A percentile compares a stretch with the other conserved stretches of the same genome.
phyloP scores from a whole-genome alignment of 2,329 filamentous ascomycete species.

The Fusarium paranaense region DNA sequence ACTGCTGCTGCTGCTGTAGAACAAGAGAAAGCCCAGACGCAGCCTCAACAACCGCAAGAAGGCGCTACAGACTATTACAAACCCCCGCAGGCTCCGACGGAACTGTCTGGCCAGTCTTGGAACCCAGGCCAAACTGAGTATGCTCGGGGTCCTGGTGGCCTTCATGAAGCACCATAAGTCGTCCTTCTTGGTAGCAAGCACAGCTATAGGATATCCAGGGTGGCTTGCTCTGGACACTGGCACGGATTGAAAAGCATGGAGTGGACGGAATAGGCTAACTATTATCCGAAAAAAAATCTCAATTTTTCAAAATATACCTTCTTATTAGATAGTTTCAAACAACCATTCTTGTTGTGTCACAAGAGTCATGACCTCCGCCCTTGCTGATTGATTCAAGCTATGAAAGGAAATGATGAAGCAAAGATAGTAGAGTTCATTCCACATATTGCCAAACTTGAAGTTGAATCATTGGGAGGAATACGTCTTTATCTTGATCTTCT shows the following conservation, averaged over 20 bases:
- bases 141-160: slow-evolving; percentile 15
- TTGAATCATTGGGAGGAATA: background rate
- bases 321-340: background rate
- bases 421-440: background rate
- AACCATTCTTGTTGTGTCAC: background rate
- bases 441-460: background rate
- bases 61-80: slow-evolving; percentile 21
- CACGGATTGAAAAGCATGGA: background rate
- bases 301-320: background rate
- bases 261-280: background rate
- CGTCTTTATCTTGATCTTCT: background rate
- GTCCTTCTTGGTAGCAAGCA: background rate
- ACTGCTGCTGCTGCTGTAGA: slow-evolving; percentile 6
- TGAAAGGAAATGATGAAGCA: background rate
- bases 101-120: slow-evolving; percentile 25
- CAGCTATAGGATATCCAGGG: background rate
- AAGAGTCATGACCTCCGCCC: too few species aligned
- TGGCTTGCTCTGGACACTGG: background rate
- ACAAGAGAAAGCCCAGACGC: slow-evolving; percentile 9
- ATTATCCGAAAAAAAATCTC: background rate
- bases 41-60: slow-evolving; percentile 1
- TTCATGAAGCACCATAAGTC: slow-evolving; percentile 29
- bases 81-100: slow-evolving; percentile 10
- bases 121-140: slow-evolving; percentile 16
- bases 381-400: too few species aligned